Evolutionary conservation across 176 grass and related monocot genomes (phyloP).

Genomic region (Rhynchospora pubera): DNA sequence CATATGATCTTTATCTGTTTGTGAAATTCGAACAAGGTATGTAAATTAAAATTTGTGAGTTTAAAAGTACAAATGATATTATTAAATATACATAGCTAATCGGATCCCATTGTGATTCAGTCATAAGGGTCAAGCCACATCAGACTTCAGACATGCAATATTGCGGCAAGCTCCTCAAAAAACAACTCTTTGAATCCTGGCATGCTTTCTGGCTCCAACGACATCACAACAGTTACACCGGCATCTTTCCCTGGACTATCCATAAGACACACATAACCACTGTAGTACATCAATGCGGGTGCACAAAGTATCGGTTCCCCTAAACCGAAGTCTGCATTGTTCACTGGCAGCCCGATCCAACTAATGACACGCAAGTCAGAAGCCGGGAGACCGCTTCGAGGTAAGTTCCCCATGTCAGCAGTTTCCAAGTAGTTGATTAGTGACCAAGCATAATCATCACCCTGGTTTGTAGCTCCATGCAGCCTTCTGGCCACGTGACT

Average conservation of each 20-base stretch:
- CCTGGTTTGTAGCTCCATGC: slow-evolving; percentile 23
- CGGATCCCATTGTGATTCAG: too few relatives aligned
- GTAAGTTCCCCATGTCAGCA: slow-evolving; percentile 19
- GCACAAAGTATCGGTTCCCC: slow-evolving; percentile 41
- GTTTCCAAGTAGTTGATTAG: slow-evolving; percentile 39
- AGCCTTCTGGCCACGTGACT: slow-evolving; percentile 19
- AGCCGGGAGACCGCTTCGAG: slow-evolving; percentile 34
- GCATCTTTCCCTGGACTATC: background rate
- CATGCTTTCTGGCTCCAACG: slow-evolving; percentile 19
- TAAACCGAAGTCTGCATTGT: slow-evolving; percentile 53
- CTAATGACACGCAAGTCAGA: slow-evolving; percentile 45
- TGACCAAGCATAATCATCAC: slow-evolving; percentile 34
- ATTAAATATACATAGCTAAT: too few relatives aligned
- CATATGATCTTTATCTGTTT: too few relatives aligned
- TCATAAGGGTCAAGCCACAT: too few relatives aligned
- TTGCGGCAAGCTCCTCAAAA: background rate
- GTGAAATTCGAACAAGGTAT: too few relatives aligned
- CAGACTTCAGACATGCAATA: background rate
- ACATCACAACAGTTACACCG: background rate
- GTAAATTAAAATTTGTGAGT: too few relatives aligned
- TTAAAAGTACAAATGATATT: too few relatives aligned
- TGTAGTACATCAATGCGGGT: slow-evolving; percentile 31
- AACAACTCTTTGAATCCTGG: background rate
- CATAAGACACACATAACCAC: slow-evolving; percentile 24
- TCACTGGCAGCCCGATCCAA: slow-evolving; percentile 45